Base-by-base conservation (phyloP, 805 yeast species). In the Saccharomycopsis fibuligera region DNA sequence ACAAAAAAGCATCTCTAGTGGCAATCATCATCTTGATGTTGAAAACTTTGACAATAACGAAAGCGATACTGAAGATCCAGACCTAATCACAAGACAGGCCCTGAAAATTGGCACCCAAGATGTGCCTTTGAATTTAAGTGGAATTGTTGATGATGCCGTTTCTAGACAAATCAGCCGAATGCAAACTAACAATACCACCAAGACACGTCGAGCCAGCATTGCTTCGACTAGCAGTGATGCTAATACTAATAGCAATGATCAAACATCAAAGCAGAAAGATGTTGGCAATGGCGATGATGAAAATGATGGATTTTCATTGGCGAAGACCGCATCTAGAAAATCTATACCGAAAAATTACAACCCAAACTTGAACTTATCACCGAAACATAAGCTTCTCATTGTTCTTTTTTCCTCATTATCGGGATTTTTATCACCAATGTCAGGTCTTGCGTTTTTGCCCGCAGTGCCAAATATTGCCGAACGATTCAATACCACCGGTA, bases 401-500 rank as follows among this genome's bases (percentile, higher is more conserved):
- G 68, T 69, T 2, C 45, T 58, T 5, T 61, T 70, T 14, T 65
- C 66, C 5, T 57, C 70, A 4, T 54, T 65, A 27, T 62, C 74
- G 12, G 68, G 75, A 39, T 72, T 73, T 51, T 57, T 73, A 33
- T 64, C 79, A 3, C 77, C 79, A 2, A 54, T 70, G 47, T 63
- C 71, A 1, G 63, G 71, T 3, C 58, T 73, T 54, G 69, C 77
- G 3, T 69, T 74, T 51, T 58, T 76, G 17, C 82, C 82, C 5
- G 79, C 80, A 1, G 73, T 76, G 10, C 67, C 76, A 1, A 69
- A 67, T 46, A 72, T 78, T 41, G 78, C 83, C 1, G 53, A 56
- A 3, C 57, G 60, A 17, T 73, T 76, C 58, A 48, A 70, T 49
- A 74, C 80, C 14, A 69, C 78, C 0, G 70, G 71, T 4, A 67